These are phyloP conservation scores for Leccinum colubrinum DNA, from an alignment of 1,284 basidiomycete genomes.

Conservation along the genomic window DNA sequence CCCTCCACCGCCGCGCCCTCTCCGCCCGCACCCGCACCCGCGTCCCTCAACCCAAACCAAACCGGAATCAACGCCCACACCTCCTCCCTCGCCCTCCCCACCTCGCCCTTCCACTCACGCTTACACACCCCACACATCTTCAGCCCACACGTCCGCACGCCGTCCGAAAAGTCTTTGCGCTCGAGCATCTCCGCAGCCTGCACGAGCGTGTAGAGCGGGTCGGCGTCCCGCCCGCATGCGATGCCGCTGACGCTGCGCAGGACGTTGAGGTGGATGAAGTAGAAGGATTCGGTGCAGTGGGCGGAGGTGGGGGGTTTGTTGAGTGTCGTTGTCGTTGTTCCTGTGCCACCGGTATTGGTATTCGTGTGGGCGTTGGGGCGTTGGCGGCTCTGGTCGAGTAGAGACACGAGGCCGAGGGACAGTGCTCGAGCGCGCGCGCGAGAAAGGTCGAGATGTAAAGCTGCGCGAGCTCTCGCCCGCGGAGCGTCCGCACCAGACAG, in stretches of 20 bases:
- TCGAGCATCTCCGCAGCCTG: constrained; percentile 70
- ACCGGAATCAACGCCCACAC: constrained; percentile 62
- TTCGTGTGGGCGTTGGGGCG: not conserved
- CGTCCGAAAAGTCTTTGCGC: constrained; percentile 67
- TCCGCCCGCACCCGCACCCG: not conserved
- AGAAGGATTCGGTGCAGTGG: constrained; percentile 64
- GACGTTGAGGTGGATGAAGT: constrained; percentile 71
- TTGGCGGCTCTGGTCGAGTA: constrained; percentile 28
- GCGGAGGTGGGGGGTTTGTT: not conserved
- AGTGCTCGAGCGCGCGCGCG: constrained; percentile 49
- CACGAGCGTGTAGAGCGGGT: constrained; percentile 63
- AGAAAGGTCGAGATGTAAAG: constrained; percentile 62
- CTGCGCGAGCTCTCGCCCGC: constrained; percentile 64
- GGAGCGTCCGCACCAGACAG: constrained; percentile 49
- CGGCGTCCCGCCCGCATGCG: constrained; percentile 66
- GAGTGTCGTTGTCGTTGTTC: not conserved
- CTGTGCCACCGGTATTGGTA: not conserved
- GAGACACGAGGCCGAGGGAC: constrained; percentile 50
- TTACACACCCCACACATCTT: constrained; percentile 63
- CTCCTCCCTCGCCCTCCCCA: constrained; percentile 53
- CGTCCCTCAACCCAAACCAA: constrained; percentile 58
- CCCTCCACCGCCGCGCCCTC: not conserved
- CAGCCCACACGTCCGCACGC: constrained; percentile 52
- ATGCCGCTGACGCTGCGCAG: constrained; percentile 68
- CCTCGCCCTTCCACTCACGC: constrained; percentile 51